phyloP scores from a whole-genome alignment of 352 stramenopile genomes.

The Phytopythium helicoides region DNA sequence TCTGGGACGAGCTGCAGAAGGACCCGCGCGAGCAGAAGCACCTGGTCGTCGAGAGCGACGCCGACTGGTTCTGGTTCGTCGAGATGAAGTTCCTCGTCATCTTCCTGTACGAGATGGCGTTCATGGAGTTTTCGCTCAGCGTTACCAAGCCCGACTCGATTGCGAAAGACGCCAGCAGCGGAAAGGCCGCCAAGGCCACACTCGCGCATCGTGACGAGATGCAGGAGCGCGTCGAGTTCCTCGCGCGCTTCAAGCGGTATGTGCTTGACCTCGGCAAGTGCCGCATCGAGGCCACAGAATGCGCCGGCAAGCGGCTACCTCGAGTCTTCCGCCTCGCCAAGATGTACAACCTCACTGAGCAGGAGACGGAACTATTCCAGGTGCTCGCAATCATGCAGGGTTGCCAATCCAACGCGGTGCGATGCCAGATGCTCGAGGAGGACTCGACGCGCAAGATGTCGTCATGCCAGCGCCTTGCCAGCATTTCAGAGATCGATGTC shows the following conservation, averaged over 20 bases:
- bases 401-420: slow-evolving; percentile 82
- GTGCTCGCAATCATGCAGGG: slow-evolving; percentile 80
- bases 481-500: slow-evolving; percentile 86
- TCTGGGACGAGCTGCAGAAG: slow-evolving; percentile 59
- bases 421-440: slow-evolving; percentile 84
- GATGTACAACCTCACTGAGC: slow-evolving; percentile 68
- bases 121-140: slow-evolving; percentile 84
- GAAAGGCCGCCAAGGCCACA: slow-evolving; percentile 40
- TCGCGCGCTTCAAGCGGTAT: slow-evolving; percentile 60
- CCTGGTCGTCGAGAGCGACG: slow-evolving; percentile 43
- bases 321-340: slow-evolving; percentile 75
- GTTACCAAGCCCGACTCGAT: slow-evolving; percentile 80
- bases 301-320: slow-evolving; percentile 33
- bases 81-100: slow-evolving; percentile 81
- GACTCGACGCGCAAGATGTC: slow-evolving; percentile 73
- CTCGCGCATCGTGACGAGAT: slow-evolving; percentile 70
- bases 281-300: slow-evolving; percentile 43
- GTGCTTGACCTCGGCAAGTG: slow-evolving; percentile 50
- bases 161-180: slow-evolving; percentile 19
- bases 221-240: slow-evolving; percentile 72
- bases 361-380: slow-evolving; percentile 77
- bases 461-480: slow-evolving; percentile 69
- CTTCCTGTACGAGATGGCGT: slow-evolving; percentile 84
- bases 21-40: slow-evolving; percentile 33
- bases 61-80: slow-evolving; percentile 80